Evolutionary conservation across 352 stramenopile species (phyloP), one percentile per base, ranked within the genome.

Genomic region (Elongisporangium senticosum): DNA sequence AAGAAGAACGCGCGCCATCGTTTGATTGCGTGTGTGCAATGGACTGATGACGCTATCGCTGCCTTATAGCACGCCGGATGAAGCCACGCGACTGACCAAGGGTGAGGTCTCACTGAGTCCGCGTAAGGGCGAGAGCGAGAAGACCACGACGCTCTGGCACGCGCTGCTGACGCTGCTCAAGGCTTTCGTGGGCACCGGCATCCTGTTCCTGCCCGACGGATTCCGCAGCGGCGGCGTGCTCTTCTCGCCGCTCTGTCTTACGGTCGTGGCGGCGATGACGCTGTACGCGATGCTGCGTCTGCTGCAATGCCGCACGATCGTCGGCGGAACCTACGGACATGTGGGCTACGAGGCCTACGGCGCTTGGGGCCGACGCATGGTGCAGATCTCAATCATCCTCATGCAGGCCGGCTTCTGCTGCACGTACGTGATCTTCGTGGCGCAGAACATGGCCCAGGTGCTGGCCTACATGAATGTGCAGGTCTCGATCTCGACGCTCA

Each of bases 381-480:
- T 93, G 49, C 81, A 93, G 64, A 67, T 87, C 24, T 93, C 83
- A 28, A 89, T 90, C 65, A 86, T 93, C 47, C 69, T 93, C 52
- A 90, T 91, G 83, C 83, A 93, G 53, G 64, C 71, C n/a, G 83
- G 83, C 13, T 93, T 93, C 55, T 93, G 83, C 70, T 93, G 83
- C 52, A 90, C 83, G 6, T 93, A 93, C 59, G 71, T 91, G 24
- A 93, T 93, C 62, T 93, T 93, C 24, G 83, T 91, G 54, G 83
- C 81, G 3, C 74, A 90, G 61, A 93, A 93, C 57, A 75, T 93
- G 69, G 61, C 72, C 0, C 61, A 90, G n/a, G 83, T 93, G 58
- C 65, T 90, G 33, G 59, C 52, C n/a, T 90, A 84, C 58, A 59
- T 81, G 23, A 79, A 77, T 24, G 55, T 68, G 37, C 54, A 53